Percentiles rank a stretch among this genome's conserved stretches.
Evolutionary conservation across 2,329 filamentous ascomycete species (phyloP).

Genomic region (Chaetomiaceae sp.): DNA sequence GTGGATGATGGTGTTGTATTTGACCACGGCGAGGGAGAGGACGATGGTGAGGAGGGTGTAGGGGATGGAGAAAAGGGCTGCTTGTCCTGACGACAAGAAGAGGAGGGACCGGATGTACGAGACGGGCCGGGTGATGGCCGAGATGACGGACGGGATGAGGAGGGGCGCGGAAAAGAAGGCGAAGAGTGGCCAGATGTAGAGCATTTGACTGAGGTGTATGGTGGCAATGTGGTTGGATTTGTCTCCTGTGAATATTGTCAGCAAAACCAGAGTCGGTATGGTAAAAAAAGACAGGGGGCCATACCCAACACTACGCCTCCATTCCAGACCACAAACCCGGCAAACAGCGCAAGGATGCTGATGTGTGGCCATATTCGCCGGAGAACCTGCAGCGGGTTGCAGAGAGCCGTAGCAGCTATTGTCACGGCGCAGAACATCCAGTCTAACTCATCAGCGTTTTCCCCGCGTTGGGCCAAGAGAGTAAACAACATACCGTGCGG

Average conservation of each 20-base stretch:
- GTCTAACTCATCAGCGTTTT: slow-evolving; percentile 38
- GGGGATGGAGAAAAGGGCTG: slow-evolving; percentile 30
- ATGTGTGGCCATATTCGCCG: slow-evolving; percentile 56
- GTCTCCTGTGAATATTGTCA: slow-evolving; percentile 59
- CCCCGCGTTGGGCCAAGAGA: background rate
- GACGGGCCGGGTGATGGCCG: slow-evolving; percentile 28
- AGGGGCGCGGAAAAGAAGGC: slow-evolving; percentile 85
- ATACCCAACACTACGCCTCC: slow-evolving; percentile 83
- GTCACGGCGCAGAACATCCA: slow-evolving; percentile 57
- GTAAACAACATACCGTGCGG: slow-evolving; percentile 45
- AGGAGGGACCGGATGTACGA: background rate
- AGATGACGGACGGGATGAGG: slow-evolving; percentile 50
- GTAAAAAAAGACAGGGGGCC: slow-evolving; percentile 21
- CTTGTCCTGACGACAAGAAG: background rate
- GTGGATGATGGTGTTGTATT: slow-evolving; percentile 88
- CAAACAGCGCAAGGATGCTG: slow-evolving; percentile 63
- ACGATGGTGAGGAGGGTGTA: slow-evolving; percentile 36
- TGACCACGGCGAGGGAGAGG: slow-evolving; percentile 50
- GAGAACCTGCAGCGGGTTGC: slow-evolving; percentile 44
- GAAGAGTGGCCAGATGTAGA: slow-evolving; percentile 91
- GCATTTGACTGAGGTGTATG: slow-evolving; percentile 83
- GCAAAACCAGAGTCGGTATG: background rate
- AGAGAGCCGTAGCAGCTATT: slow-evolving; percentile 53
- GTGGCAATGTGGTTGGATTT: slow-evolving; percentile 92
- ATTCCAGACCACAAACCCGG: slow-evolving; percentile 76